Percentiles rank a stretch among this genome's conserved stretches.
phyloP scores from a whole-genome alignment of 306 rosid genomes.

The Vigna trinervia region DNA sequence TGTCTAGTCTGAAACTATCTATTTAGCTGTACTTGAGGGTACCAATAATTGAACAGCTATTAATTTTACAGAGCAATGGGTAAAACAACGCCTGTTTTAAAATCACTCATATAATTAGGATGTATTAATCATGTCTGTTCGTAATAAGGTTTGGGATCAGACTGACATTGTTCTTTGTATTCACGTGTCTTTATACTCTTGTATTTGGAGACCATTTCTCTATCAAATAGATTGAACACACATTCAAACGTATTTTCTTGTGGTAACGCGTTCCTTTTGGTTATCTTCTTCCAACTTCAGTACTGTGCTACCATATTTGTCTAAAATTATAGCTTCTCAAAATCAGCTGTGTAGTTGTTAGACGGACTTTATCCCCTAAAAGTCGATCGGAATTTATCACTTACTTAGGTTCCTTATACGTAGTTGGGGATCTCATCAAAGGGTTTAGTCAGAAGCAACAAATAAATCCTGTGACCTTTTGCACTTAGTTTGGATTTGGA shows the following conservation, averaged over 20 bases:
- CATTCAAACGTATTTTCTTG: not conserved
- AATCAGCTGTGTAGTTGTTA: slow-evolving; percentile 11
- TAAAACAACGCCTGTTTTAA: not conserved
- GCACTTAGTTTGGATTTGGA: not conserved
- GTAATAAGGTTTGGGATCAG: too few relatives aligned
- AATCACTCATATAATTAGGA: not conserved
- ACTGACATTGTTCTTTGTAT: not conserved
- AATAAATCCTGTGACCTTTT: slow-evolving; percentile 8
- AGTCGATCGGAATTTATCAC: not conserved
- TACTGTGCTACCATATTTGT: not conserved
- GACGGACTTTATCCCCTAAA: not conserved
- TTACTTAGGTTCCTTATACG: not conserved
- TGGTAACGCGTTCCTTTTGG: not conserved
- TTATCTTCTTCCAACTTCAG: slow-evolving; percentile 17
- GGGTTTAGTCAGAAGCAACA: not conserved
- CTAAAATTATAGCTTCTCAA: not conserved
- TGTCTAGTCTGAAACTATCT: not conserved
- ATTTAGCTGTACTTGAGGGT: not conserved
- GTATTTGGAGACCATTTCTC: not conserved
- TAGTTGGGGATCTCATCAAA: not conserved
- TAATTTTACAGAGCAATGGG: not conserved
- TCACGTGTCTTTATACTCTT: not conserved
- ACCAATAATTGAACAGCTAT: not conserved
- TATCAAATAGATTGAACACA: not conserved
- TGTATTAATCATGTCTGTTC: not conserved